These are phyloP conservation scores for Penicillium cosmopolitanum DNA, from an alignment of 495 filamentous ascomycete genomes.

Conservation along the genomic window DNA sequence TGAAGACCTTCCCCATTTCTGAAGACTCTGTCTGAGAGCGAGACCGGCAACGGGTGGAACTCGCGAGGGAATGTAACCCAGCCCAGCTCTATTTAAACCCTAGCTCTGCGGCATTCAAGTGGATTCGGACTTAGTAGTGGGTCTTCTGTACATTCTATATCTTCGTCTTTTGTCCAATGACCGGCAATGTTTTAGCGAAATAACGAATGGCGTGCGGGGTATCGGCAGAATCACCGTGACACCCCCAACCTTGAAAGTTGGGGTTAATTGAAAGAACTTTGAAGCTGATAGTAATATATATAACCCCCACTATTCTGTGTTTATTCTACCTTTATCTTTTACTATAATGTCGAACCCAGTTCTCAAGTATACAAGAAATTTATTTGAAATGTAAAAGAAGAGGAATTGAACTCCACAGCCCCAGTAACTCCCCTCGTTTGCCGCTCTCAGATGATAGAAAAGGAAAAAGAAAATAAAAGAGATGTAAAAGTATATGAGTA, in stretches of 20 bases:
- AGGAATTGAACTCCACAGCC: constrained; percentile 8
- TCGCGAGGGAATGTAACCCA: background rate
- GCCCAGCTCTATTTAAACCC: background rate
- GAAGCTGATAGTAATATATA: background rate
- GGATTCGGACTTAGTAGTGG: background rate
- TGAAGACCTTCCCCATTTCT: constrained; percentile 46
- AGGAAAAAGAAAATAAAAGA: constrained; percentile 12
- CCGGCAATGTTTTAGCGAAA: constrained; percentile 1
- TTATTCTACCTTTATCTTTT: background rate
- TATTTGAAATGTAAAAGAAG: constrained; percentile 2
- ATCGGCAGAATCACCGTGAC: background rate
- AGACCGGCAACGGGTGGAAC: background rate
- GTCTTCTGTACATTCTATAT: background rate
- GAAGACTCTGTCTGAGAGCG: background rate
- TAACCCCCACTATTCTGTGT: background rate
- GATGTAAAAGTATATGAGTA: constrained; percentile 26
- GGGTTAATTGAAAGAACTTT: background rate
- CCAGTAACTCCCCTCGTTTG: background rate
- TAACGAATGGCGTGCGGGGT: constrained; percentile 1
- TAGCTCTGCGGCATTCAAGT: no score
- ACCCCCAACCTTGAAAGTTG: constrained; percentile 1
- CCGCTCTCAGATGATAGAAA: constrained; percentile 10
- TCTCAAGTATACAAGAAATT: constrained; percentile 8
- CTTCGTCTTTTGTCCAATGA: background rate
- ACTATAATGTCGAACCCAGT: background rate